Evolutionary conservation across 805 yeast species (phyloP), one percentile per base, ranked within the genome.

Genomic region (Nakazawaea ambrosiae): DNA sequence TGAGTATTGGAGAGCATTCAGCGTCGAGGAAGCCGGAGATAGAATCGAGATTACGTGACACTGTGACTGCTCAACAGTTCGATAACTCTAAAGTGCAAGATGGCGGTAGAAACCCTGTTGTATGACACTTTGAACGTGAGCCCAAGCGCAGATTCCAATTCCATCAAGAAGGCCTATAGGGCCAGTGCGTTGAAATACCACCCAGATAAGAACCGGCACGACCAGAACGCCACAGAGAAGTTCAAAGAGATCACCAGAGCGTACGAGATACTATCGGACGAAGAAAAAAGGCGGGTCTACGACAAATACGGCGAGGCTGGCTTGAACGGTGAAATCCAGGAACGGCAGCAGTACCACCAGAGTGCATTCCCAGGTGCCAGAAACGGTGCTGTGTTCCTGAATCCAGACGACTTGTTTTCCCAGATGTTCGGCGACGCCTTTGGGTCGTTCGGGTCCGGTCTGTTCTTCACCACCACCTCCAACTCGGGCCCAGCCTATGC

Each of bases 91-190:
- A n/a, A n/a, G n/a, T n/a, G 10, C 5, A 27, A 27, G 22, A 82
- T 83, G 92, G 88, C 71, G 25, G 79, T 70, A 48, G 92, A 84
- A 41, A 70, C 87, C 19, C 66, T 66, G 46, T 66, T 73, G 40
- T 82, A 82, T 60, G 87, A 81, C 45, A 57, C 65, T 20, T 64
- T 83, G 48, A 82, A 78, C 34, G 68, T 73, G 2, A 42, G 64
- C 17, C 64, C 70, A 7, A 53, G 58, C 14, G 77, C 80, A 4
- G 49, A 64, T 4, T 69, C 61, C 18, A 47, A 49, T 12, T 77
- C 70, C 49, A 69, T 75, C 49, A 74, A 71, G 50, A 73, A 70
- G 50, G 78, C 77, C 2, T 75, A 73, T 55, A 62, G 78, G 53
- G 55, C 61, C 34, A 55, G 68, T 35, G 76, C 70, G 11, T 59